phyloP scores from a whole-genome alignment of 2,329 filamentous ascomycete genomes.

The Botrytis deweyae region DNA sequence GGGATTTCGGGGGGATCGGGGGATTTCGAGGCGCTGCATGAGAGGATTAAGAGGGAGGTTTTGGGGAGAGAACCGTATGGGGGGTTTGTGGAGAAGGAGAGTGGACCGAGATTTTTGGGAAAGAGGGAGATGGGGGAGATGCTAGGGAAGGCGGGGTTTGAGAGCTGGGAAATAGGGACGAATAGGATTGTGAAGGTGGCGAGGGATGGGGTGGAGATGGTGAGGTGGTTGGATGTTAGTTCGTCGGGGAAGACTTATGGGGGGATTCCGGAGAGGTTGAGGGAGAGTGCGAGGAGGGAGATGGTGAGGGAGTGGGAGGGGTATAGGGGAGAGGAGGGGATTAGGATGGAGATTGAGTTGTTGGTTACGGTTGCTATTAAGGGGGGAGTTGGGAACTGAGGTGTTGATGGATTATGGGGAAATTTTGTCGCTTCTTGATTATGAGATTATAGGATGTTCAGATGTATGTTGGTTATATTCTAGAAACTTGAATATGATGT shows the following conservation, averaged over 20 bases:
- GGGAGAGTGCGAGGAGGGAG: conserved; percentile 20
- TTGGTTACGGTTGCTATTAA: conserved; percentile 25
- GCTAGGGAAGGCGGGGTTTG: conserved; percentile 16
- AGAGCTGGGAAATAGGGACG: conserved; percentile 7
- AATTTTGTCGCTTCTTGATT: neutral
- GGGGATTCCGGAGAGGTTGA: conserved; percentile 18
- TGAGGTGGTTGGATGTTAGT: conserved; percentile 24
- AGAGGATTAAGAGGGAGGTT: conserved; percentile 26
- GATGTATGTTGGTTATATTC: neutral
- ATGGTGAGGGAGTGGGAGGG: conserved; percentile 25
- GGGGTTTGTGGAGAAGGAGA: conserved; percentile 13
- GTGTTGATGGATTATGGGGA: neutral
- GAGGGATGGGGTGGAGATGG: conserved; percentile 21
- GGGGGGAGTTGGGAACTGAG: neutral
- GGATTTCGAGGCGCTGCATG: conserved; percentile 23
- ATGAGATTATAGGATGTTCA: fast-evolving
- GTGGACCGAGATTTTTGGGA: conserved; percentile 18
- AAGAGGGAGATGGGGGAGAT: conserved; percentile 7
- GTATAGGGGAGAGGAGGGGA: conserved; percentile 17
- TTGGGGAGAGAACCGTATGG: conserved; percentile 23
- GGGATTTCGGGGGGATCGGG: conserved; percentile 26
- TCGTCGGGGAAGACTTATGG: conserved; percentile 24
- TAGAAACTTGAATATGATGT: neutral
- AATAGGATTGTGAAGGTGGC: conserved; percentile 22
- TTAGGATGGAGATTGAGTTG: conserved; percentile 25